These are phyloP conservation scores for Musa balbisiana DNA, from an alignment of 202 grass and related monocot species.

Conservation along the genomic window DNA sequence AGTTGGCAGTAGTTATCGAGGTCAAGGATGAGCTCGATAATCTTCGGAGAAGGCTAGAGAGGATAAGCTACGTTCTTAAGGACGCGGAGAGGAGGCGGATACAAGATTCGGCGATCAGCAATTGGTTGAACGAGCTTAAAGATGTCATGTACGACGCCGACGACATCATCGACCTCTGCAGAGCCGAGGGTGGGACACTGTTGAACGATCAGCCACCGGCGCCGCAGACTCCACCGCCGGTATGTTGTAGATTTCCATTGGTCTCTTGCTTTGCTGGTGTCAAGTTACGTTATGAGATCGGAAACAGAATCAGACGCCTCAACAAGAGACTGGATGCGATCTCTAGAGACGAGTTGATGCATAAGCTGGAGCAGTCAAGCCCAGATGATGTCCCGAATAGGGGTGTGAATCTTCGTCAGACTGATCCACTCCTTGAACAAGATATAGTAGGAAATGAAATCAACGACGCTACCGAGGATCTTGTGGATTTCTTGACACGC, in stretches of 20 bases:
- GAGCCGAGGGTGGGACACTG: constrained; percentile 17
- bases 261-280: constrained; percentile 4
- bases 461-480: background rate
- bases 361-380: background rate
- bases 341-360: background rate
- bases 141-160: constrained; percentile 27
- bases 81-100: constrained; percentile 21
- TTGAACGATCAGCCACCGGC: background rate
- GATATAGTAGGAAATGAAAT: constrained; percentile 43
- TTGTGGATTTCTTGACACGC: constrained; percentile 16
- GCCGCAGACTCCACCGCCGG: background rate
- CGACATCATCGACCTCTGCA: constrained; percentile 28
- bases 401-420: background rate
- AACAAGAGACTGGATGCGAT: constrained; percentile 14
- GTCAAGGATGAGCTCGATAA: constrained; percentile 19
- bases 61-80: constrained; percentile 11
- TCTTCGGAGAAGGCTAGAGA: background rate
- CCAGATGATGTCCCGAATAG: background rate
- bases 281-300: background rate
- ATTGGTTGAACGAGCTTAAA: constrained; percentile 26
- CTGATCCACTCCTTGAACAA: constrained; percentile 17
- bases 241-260: background rate
- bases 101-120: constrained; percentile 2
- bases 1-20: background rate
- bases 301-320: constrained; percentile 1